These are phyloP conservation scores for Lecanosticta acicola DNA, from an alignment of 2,329 filamentous ascomycete genomes.

Conservation along the genomic window DNA sequence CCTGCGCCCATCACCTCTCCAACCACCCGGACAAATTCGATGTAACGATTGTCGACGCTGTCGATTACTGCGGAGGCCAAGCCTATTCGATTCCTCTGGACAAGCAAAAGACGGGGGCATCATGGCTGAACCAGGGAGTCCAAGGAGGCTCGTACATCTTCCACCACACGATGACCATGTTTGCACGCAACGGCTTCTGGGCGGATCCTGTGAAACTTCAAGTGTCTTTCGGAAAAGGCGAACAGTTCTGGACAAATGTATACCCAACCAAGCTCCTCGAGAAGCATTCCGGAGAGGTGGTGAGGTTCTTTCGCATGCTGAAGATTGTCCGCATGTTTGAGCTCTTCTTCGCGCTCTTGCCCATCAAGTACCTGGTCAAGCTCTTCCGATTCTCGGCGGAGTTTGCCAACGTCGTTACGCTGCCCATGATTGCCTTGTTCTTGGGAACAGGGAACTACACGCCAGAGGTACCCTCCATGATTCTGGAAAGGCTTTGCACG, in stretches of 20 bases:
- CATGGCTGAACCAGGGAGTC: constrained; percentile 58
- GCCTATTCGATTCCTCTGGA: constrained; percentile 55
- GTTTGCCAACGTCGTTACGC: constrained; percentile 65
- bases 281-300: constrained; percentile 52
- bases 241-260: constrained; percentile 61
- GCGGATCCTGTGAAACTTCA: constrained; percentile 56
- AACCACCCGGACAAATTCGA: constrained; percentile 61
- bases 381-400: constrained; percentile 64
- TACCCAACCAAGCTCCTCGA: constrained; percentile 56
- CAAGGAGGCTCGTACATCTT: constrained; percentile 62
- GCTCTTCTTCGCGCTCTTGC: constrained; percentile 54
- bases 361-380: constrained; percentile 59
- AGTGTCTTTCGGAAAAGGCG: constrained; percentile 58
- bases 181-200: constrained; percentile 51
- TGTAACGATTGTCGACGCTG: constrained; percentile 57
- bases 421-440: constrained; percentile 68
- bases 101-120: constrained; percentile 51
- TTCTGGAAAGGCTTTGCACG: constrained; percentile 51
- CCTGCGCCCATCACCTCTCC: constrained; percentile 61
- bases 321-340: constrained; percentile 56
- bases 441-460: constrained; percentile 71
- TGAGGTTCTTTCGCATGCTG: constrained; percentile 50
- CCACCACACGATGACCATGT: constrained; percentile 63
- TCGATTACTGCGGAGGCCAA: constrained; percentile 55
- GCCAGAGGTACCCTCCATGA: constrained; percentile 62